Evolutionary conservation across 371 early-diverging fungal genomes (phyloP).

Genomic region (Rhizopus sp.): DNA sequence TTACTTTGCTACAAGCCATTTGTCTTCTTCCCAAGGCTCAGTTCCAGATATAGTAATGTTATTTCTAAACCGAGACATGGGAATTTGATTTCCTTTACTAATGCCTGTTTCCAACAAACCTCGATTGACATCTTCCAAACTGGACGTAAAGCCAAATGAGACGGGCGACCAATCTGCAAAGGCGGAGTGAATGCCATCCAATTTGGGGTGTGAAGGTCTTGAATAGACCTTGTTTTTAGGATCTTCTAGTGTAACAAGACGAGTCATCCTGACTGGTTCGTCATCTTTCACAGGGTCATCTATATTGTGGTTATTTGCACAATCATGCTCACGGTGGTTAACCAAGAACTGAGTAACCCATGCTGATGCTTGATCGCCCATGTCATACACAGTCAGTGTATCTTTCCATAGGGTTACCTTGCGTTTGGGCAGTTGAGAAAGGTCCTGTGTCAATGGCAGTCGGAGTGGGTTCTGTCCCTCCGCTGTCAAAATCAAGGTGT

Average conservation of each 20-base stretch:
- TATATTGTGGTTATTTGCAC: conserved; percentile 26
- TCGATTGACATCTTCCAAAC: conserved; percentile 35
- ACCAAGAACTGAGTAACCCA: conserved; percentile 41
- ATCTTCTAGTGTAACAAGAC: conserved; percentile 43
- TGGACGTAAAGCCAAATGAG: conserved; percentile 40
- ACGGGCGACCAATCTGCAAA: conserved; percentile 51
- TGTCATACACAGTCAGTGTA: conserved; percentile 35
- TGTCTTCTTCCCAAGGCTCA: conserved; percentile 50
- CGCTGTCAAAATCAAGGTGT: conserved; percentile 30
- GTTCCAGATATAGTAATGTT: conserved; percentile 49
- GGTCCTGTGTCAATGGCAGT: conserved; percentile 36
- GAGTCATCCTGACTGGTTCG: conserved; percentile 14
- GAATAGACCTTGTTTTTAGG: conserved; percentile 29
- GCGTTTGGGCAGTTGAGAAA: conserved; percentile 10
- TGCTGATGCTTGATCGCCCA: conserved; percentile 42
- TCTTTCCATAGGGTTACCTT: conserved; percentile 38
- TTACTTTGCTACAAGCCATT: conserved; percentile 48
- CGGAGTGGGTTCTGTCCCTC: conserved; percentile 23
- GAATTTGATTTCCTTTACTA: conserved; percentile 36
- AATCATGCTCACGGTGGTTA: conserved; percentile 31
- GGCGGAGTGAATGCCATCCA: conserved; percentile 41
- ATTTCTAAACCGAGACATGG: conserved; percentile 45
- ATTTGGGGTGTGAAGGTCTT: conserved; percentile 41
- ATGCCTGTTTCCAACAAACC: conserved; percentile 29
- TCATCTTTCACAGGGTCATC: conserved; percentile 14